Percentiles rank a stretch among this genome's conserved stretches.
These are phyloP conservation scores for Penicillium longicatenatum DNA, from an alignment of 495 filamentous ascomycete species.

Conservation along the genomic window DNA sequence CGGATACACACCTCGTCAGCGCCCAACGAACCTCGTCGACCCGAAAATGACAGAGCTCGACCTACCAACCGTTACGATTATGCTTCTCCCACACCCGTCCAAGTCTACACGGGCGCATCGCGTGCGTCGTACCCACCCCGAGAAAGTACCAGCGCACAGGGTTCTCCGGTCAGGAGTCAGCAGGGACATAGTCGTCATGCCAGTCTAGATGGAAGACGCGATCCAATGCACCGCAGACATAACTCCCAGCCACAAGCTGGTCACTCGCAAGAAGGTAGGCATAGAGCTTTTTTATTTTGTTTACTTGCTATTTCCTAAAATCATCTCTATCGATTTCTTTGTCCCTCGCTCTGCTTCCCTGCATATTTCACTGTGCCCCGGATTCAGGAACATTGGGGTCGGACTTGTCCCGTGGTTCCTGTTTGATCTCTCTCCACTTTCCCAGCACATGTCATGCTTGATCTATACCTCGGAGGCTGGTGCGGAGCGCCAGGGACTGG, in stretches of 20 bases:
- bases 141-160: conserved; percentile 21
- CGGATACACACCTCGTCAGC: conserved; percentile 20
- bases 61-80: conserved; percentile 29
- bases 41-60: conserved; percentile 32
- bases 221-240: conserved; percentile 26
- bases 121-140: conserved; percentile 18
- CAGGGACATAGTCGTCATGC: conserved; percentile 25
- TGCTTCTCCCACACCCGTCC: conserved; percentile 21
- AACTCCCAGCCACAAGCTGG: conserved; percentile 27
- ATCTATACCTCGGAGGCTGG: neutral
- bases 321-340: neutral
- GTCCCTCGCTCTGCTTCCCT: neutral
- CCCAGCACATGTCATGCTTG: neutral
- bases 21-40: conserved; percentile 27
- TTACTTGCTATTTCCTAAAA: conserved; percentile 7
- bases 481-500: neutral
- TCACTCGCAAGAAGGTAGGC: conserved; percentile 38
- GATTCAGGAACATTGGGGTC: conserved; percentile 25
- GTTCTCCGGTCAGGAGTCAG: conserved; percentile 22
- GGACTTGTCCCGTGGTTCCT: conserved; percentile 31
- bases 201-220: conserved; percentile 26
- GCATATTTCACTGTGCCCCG: conserved; percentile 16
- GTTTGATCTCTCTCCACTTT: conserved; percentile 22
- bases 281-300: neutral
- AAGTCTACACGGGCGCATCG: conserved; percentile 17